A percentile compares a stretch with the other conserved stretches of the same genome.
Evolutionary conservation across 257 asterid species (phyloP).

Genomic region (Oldenlandia corymbosa): DNA sequence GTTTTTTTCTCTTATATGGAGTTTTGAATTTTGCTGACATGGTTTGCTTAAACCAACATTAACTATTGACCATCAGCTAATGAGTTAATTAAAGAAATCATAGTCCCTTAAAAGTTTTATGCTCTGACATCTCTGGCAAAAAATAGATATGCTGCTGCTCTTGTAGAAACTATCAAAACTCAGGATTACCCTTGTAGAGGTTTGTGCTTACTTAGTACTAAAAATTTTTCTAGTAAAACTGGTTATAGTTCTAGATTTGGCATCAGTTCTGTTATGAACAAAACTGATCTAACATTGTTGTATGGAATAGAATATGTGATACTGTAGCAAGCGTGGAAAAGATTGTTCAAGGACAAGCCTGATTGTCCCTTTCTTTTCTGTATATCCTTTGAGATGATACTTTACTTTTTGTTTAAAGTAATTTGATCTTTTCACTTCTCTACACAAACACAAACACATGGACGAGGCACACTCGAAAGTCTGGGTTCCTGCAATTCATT

Average conservation of each 20-base stretch:
- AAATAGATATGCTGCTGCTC: no score
- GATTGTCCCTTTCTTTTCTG: not conserved
- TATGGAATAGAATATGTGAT: no score
- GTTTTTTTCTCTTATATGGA: no score
- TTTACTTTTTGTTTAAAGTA: not conserved
- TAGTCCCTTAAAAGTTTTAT: no score
- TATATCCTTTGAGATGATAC: no score
- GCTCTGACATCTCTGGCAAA: no score
- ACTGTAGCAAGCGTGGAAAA: not conserved
- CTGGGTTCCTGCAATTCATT: not conserved
- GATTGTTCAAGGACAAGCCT: not conserved
- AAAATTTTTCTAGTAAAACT: not conserved
- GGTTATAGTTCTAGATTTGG: not conserved
- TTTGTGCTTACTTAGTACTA: not conserved
- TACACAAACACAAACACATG: not conserved
- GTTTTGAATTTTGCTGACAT: no score
- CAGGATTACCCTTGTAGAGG: no score
- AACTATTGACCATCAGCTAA: no score
- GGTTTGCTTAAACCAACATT: no score
- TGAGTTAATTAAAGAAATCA: no score
- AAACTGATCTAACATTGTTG: not conserved
- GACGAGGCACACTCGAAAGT: not conserved
- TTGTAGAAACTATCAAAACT: no score
- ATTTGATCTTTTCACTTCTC: not conserved
- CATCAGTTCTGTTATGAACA: not conserved